These are phyloP conservation scores for Fraxinus nigra DNA, from an alignment of 305 asterid genomes.

Conservation along the genomic window DNA sequence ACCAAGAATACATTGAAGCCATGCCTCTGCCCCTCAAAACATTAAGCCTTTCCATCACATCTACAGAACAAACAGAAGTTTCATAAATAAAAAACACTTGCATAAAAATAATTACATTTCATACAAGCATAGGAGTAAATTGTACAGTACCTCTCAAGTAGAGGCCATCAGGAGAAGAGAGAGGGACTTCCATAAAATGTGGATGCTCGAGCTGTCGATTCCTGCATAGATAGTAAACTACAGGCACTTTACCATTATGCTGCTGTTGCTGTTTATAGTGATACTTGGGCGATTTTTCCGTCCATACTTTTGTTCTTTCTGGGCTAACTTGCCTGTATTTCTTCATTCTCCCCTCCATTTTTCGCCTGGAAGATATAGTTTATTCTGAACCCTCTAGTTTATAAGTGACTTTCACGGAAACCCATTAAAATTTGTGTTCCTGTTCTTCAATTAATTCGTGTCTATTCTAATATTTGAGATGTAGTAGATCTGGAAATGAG, in stretches of 20 bases:
- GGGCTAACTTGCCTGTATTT: slow-evolving; percentile 66
- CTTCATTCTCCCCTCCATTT: slow-evolving; percentile 66
- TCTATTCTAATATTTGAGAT: neutral
- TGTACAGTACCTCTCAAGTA: slow-evolving; percentile 37
- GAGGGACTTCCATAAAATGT: slow-evolving; percentile 47
- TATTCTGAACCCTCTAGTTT: slow-evolving; percentile 16
- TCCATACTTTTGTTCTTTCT: slow-evolving; percentile 85
- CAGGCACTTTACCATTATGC: neutral
- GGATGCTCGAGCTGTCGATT: slow-evolving; percentile 56
- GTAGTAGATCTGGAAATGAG: slow-evolving; percentile 28
- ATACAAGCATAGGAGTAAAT: neutral
- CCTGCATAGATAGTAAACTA: neutral
- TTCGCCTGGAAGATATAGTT: slow-evolving; percentile 11
- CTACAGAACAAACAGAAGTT: slow-evolving; percentile 38
- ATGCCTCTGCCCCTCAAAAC: slow-evolving; percentile 78
- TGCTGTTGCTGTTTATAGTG: slow-evolving; percentile 29
- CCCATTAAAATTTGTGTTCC: neutral
- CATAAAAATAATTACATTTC: neutral
- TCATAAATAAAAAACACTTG: neutral
- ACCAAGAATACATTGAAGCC: slow-evolving; percentile 90
- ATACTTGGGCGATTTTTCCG: slow-evolving; percentile 72
- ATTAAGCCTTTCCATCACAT: slow-evolving; percentile 78
- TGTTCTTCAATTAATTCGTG: neutral
- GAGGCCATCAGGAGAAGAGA: slow-evolving; percentile 45
- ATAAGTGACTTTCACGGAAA: slow-evolving; percentile 8